phyloP scores from a whole-genome alignment of 2,329 filamentous ascomycete genomes.

The Aspergillus sp. region DNA sequence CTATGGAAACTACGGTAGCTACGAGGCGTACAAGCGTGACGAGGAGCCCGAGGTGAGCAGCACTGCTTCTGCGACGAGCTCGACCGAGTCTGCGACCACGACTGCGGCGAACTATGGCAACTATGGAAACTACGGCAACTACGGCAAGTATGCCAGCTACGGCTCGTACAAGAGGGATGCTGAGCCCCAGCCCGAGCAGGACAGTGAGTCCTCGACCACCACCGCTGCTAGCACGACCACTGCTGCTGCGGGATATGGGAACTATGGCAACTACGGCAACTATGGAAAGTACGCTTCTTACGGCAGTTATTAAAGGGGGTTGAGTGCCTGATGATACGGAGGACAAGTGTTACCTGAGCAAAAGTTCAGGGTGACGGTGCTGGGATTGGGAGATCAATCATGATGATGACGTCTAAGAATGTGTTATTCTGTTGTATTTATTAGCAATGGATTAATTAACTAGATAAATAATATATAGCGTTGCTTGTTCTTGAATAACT shows the following conservation, averaged over 20 bases:
- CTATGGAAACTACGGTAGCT: slow-evolving; percentile 5
- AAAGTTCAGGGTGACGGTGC: too few species aligned
- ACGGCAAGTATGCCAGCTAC: slow-evolving; percentile 6
- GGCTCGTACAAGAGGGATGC: slow-evolving; percentile 5
- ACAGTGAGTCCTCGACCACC: not conserved
- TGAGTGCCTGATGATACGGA: too few species aligned
- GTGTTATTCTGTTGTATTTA: not conserved
- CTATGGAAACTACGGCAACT: slow-evolving; percentile 22
- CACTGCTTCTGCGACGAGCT: not conserved
- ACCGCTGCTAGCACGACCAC: slow-evolving; percentile 3
- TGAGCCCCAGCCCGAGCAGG: slow-evolving; percentile 3
- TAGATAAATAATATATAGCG: not conserved
- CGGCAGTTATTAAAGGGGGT: not conserved
- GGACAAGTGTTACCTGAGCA: too few species aligned
- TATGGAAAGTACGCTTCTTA: slow-evolving; percentile 17
- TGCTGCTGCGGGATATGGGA: not conserved
- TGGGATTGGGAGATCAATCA: too few species aligned
- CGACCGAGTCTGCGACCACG: not conserved
- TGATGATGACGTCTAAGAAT: not conserved
- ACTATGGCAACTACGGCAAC: slow-evolving; percentile 12
- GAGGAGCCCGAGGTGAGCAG: not conserved
- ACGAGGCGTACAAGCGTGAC: slow-evolving; percentile 4
- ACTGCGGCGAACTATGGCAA: slow-evolving; percentile 11
- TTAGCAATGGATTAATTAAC: not conserved
- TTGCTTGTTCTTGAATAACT: not conserved